A percentile compares a stretch with the other conserved stretches of the same genome.
Evolutionary conservation across 2,329 filamentous ascomycete species (phyloP).

Genomic region (Ophiostoma quercus): DNA sequence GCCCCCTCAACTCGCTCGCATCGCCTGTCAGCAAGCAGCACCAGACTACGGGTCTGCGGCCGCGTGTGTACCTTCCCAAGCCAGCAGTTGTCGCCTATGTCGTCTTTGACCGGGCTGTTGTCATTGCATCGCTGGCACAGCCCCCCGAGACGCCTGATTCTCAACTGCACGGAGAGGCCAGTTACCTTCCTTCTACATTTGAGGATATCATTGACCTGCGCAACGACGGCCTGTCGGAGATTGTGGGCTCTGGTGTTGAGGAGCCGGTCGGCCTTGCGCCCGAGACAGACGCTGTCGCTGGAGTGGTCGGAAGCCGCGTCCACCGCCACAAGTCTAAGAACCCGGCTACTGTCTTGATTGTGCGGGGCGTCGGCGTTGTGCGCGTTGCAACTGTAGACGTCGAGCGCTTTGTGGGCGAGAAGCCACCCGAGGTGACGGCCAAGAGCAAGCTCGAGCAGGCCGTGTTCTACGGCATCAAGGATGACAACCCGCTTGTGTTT

Average conservation of each 20-base stretch:
- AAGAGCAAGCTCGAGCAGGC: constrained; percentile 91
- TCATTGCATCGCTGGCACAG: constrained; percentile 67
- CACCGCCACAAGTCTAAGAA: constrained; percentile 55
- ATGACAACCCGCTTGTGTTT: constrained; percentile 84
- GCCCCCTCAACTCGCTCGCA: constrained; percentile 61
- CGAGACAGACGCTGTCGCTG: constrained; percentile 18
- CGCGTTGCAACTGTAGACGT: constrained; percentile 55
- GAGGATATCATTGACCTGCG: constrained; percentile 84
- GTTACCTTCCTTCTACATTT: constrained; percentile 61
- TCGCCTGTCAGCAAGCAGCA: constrained; percentile 38
- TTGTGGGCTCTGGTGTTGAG: constrained; percentile 59
- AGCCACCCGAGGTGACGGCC: constrained; percentile 62
- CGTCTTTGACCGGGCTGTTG: constrained; percentile 70
- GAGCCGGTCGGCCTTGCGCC: constrained; percentile 46
- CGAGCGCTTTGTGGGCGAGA: constrained; percentile 54
- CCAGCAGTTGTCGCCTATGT: constrained; percentile 77
- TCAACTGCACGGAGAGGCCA: constrained; percentile 63
- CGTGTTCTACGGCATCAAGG: constrained; percentile 80
- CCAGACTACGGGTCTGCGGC: constrained; percentile 40
- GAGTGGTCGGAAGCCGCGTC: constrained; percentile 33
- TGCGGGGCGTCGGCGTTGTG: constrained; percentile 58
- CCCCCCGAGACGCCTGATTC: constrained; percentile 66
- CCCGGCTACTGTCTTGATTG: constrained; percentile 56
- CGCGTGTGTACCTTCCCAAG: constrained; percentile 70
- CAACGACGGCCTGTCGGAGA: constrained; percentile 56